phyloP scores from a whole-genome alignment of 1,139 yeast genomes.

The Geotrichum klebahnii region DNA sequence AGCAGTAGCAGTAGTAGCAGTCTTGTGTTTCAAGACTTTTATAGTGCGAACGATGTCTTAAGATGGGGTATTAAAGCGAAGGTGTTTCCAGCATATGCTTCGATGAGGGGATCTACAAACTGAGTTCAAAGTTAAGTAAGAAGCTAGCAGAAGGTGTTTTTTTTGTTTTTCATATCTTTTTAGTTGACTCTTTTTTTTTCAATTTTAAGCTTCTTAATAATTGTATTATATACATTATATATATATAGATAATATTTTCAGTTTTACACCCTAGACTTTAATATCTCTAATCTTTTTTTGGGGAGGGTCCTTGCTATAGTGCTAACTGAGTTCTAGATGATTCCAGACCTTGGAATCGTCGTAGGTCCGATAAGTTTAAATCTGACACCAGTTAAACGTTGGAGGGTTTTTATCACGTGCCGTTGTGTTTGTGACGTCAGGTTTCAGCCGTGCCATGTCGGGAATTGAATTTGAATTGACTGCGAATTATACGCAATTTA shows the following conservation, averaged over 20 bases:
- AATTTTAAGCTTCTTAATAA: no score
- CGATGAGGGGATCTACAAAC: neutral
- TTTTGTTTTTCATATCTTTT: no score
- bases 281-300: no score
- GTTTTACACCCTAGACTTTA: no score
- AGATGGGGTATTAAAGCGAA: slow-evolving; percentile 33
- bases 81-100: slow-evolving; percentile 24
- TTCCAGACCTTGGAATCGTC: no score
- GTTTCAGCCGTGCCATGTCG: neutral
- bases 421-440: neutral
- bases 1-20: slow-evolving; percentile 19
- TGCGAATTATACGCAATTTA: no score
- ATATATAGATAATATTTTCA: no score
- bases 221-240: no score
- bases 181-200: no score
- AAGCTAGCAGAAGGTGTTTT: neutral
- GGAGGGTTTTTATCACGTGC: neutral
- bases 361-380: neutral
- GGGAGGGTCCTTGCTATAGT: no score
- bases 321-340: no score
- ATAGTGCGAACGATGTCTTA: slow-evolving; percentile 32
- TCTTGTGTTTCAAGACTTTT: slow-evolving; percentile 20
- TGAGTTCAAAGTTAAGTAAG: neutral
- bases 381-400: neutral
- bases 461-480: neutral